These are phyloP conservation scores for Rosa chinensis DNA, from an alignment of 306 rosid species.

Conservation along the genomic window DNA sequence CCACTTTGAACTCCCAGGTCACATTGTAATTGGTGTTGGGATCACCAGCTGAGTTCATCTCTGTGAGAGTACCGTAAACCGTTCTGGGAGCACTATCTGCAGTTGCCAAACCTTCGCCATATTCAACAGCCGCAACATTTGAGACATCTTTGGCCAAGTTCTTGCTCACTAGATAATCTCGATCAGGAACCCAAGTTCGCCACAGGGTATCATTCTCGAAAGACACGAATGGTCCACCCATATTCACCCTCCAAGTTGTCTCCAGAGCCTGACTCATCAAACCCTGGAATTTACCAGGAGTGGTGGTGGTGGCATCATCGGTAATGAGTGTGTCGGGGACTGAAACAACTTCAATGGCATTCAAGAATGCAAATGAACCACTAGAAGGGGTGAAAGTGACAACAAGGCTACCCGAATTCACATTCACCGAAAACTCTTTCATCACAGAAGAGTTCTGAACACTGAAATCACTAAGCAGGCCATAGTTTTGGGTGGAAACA, in stretches of 20 bases:
- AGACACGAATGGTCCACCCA: constrained; percentile 83
- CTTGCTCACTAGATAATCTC: constrained; percentile 37
- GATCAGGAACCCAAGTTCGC: constrained; percentile 77
- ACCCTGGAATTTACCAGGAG: constrained; percentile 34
- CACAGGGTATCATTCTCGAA: constrained; percentile 56
- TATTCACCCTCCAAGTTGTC: constrained; percentile 83
- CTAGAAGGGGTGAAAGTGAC: constrained; percentile 50
- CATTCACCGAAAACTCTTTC: constrained; percentile 66
- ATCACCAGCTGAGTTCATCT: constrained; percentile 47
- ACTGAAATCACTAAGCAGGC: constrained; percentile 58
- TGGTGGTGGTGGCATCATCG: constrained; percentile 33
- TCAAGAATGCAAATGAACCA: constrained; percentile 61
- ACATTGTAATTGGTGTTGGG: constrained; percentile 69
- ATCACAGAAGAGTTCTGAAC: constrained; percentile 36
- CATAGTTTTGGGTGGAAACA: constrained; percentile 47
- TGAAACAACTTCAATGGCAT: constrained; percentile 83
- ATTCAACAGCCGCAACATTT: constrained; percentile 54
- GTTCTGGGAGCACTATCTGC: constrained; percentile 55
- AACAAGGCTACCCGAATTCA: constrained; percentile 50
- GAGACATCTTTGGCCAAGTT: constrained; percentile 42
- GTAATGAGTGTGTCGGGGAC: constrained; percentile 58
- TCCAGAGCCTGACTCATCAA: constrained; percentile 52
- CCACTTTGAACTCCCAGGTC: constrained; percentile 74
- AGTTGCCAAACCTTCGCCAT: constrained; percentile 47
- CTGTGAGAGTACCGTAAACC: constrained; percentile 75